Evolutionary conservation across 306 rosid species (phyloP), one percentile per base, ranked within the genome.

Genomic region (Quercus variabilis): DNA sequence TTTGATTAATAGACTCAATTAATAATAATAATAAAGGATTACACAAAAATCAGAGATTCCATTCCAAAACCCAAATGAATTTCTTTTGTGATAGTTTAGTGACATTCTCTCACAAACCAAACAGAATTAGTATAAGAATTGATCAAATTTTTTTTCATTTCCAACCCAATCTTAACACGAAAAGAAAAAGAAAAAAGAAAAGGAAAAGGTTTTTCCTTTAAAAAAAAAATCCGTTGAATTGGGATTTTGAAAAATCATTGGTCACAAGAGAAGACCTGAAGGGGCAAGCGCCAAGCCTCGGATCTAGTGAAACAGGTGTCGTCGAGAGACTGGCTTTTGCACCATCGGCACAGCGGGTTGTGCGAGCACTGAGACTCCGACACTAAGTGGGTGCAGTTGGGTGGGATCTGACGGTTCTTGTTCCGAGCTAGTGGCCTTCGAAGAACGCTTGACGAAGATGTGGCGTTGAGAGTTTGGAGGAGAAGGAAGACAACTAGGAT

Each of bases 241-340:
- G 46, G 46, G 46, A 41, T 41, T 41, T 41, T 8, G 46, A 8
- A 13, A 49, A 13, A 49, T 49, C 54, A 82, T 85, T 83, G 86
- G 75, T 23, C 83, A 78, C 99, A 95, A 58, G 97, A 86, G 78
- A 89, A 95, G 85, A 95, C 94, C 92, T 90, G 85, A 3, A 51
- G 78, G 13, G 99, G 99, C 81, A 95, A 76, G 72, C 99, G 89
- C 82, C 72, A 81, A 14, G 99, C 98, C 78, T 92, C 98, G 15
- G 86, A 41, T 87, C 78, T 88, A 71, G 81, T 41, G 82, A 95
- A 95, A 74, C 99, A 95, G 79, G 86, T 86, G 80, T 92, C 99
- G 79, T 95, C 93, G 55, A 95, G 84, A 46, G 63, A 82, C 15
- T 85, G 83, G 69, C 99, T 92, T 19, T 84, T 85, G 76, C 99